phyloP scores from a whole-genome alignment of 495 filamentous ascomycete genomes.

The Oidiodendron maius region DNA sequence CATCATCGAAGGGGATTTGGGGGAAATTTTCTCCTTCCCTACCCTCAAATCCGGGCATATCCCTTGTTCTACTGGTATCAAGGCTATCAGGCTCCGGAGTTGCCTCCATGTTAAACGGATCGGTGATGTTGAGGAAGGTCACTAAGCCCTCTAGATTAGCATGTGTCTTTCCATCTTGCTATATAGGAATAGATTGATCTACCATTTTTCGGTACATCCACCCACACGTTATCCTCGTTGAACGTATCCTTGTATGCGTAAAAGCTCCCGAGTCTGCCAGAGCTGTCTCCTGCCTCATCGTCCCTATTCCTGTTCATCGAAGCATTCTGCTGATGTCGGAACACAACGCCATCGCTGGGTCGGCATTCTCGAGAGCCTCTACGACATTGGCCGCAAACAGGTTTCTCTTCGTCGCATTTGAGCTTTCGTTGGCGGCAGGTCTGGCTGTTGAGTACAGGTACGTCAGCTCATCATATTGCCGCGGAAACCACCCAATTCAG shows the following conservation, averaged over 20 bases:
- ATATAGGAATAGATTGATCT: not conserved
- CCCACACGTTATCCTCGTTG: conserved; percentile 53
- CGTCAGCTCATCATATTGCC: not conserved
- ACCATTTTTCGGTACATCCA: conserved; percentile 51
- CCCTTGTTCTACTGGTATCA: conserved; percentile 27
- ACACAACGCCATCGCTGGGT: conserved; percentile 57
- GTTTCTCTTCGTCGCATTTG: conserved; percentile 49
- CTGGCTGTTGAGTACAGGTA: conserved; percentile 23
- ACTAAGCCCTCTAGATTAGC: conserved; percentile 44
- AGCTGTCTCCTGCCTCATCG: conserved; percentile 30
- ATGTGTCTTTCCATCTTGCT: no score
- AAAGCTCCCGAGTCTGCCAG: conserved; percentile 50
- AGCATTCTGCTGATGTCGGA: conserved; percentile 68
- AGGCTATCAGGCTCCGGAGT: conserved; percentile 33
- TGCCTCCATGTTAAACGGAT: conserved; percentile 44
- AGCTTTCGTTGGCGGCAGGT: conserved; percentile 52
- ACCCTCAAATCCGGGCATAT: conserved; percentile 15
- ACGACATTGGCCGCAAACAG: conserved; percentile 43
- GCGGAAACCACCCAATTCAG: not conserved
- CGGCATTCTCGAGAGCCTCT: conserved; percentile 57
- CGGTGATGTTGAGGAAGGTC: conserved; percentile 58
- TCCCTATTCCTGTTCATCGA: conserved; percentile 53
- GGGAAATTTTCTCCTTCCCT: conserved; percentile 20
- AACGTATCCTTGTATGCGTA: conserved; percentile 69
- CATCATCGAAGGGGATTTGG: conserved; percentile 25